Evolutionary conservation across 2,329 filamentous ascomycete species (phyloP).

Genomic region (Fusarium chlamydosporum): DNA sequence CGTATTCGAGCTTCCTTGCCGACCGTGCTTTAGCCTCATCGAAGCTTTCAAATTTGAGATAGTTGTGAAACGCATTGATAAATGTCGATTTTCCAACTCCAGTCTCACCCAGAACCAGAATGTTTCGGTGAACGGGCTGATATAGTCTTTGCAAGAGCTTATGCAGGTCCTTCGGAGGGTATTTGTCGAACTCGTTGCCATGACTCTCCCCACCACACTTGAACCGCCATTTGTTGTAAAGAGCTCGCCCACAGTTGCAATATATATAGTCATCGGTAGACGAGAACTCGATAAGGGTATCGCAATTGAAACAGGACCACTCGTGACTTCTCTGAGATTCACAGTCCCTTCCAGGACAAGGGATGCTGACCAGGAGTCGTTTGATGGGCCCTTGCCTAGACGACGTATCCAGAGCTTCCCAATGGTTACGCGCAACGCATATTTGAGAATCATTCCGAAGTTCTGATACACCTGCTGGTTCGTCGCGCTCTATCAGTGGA

Average conservation of each 20-base stretch:
- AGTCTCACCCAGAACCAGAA: constrained; percentile 63
- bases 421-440: constrained; percentile 15
- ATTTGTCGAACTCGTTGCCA: constrained; percentile 33
- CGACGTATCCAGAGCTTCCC: background rate
- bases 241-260: constrained; percentile 56
- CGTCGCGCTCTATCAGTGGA: background rate
- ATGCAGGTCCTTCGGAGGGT: background rate
- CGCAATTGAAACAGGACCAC: constrained; percentile 29
- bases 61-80: constrained; percentile 65
- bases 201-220: constrained; percentile 52
- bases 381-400: constrained; percentile 17
- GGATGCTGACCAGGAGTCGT: constrained; percentile 51
- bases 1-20: constrained; percentile 1
- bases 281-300: constrained; percentile 11
- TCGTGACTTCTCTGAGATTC: background rate
- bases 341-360: constrained; percentile 53
- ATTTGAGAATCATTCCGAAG: background rate
- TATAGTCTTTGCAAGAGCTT: background rate
- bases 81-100: constrained; percentile 65
- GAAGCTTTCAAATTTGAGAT: constrained; percentile 56
- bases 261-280: constrained; percentile 50
- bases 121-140: constrained; percentile 54
- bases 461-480: background rate
- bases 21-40: constrained; percentile 53
- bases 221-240: constrained; percentile 51